A percentile compares a stretch with the other conserved stretches of the same genome.
Evolutionary conservation across 208 protist genomes (phyloP).

Genomic region (Sergeia podlipaevii): DNA sequence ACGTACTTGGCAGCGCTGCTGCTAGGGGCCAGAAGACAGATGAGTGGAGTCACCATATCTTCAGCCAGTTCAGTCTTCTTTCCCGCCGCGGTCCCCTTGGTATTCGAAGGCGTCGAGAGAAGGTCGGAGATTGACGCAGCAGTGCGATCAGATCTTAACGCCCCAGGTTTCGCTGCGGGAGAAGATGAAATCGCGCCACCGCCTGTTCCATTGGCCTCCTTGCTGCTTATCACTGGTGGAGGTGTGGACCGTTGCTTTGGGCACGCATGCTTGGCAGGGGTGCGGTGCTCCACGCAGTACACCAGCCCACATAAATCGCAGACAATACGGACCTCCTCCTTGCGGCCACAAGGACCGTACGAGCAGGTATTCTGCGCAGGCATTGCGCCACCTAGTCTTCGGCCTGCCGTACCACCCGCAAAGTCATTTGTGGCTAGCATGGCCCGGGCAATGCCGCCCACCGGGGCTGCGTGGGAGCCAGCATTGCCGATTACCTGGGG

Average conservation of each 20-base stretch:
- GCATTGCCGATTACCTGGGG: constrained; percentile 1
- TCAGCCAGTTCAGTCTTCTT: constrained; percentile 44
- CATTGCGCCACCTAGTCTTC: constrained; percentile 16
- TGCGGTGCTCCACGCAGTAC: constrained; percentile 78
- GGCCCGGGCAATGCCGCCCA: neutral
- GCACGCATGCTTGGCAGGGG: constrained; percentile 52
- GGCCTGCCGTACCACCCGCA: constrained; percentile 16
- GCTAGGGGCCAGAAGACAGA: constrained; percentile 33
- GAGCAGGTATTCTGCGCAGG: constrained; percentile 35
- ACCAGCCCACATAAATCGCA: constrained; percentile 60
- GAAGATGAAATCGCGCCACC: neutral
- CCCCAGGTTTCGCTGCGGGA: neutral
- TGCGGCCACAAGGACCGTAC: constrained; percentile 50
- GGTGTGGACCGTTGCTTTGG: constrained; percentile 6
- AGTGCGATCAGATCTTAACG: neutral
- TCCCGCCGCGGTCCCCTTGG: constrained; percentile 47
- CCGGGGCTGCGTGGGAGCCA: neutral
- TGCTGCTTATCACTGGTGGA: constrained; percentile 1
- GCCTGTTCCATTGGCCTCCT: neutral
- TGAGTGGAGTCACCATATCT: constrained; percentile 56
- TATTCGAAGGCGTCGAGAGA: constrained; percentile 42
- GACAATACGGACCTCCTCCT: constrained; percentile 28
- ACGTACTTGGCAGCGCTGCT: neutral
- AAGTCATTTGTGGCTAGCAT: neutral
- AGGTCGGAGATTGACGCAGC: constrained; percentile 14